Evolutionary conservation across 768 basidiomycete species (phyloP), one percentile per base, ranked within the genome.

Genomic region (Pseudohyphozyma bogoriensis): DNA sequence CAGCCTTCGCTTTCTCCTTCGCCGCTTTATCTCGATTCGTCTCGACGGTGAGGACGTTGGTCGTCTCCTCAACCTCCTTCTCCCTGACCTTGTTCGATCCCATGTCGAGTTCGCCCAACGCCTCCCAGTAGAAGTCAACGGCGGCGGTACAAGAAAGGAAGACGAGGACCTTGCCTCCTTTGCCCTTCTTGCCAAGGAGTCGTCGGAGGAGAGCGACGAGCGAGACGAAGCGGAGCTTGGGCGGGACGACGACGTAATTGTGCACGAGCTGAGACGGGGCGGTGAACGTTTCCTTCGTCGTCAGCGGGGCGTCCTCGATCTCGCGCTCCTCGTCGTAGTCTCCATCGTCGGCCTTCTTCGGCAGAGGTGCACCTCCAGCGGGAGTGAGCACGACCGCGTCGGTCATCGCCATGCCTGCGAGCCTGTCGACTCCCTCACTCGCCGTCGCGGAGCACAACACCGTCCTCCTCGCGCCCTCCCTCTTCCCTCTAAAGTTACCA

Each of bases 121-220:
- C 76, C 52, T 79, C 81, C 89, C 89, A 97, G 71, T 93, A 90
- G 70, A 89, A 96, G 73, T 99, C 93, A 22, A 99, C 95, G 4
- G 95, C 92, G 74, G 96, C 93, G 8, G 91, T 97, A 69, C 90
- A 96, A 67, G 87, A 93, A 62, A 99, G 76, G 75, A 99, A 99
- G 8, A 99, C 89, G 50, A 99, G 89, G 57, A 95, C 82, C 73
- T 87, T 89, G 44, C 79, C 78, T 15, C 81, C 80, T 29, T 32
- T 39, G 11, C 39, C 66, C 62, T 72, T 33, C 69, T 70, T 51
- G 42, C 40, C 39, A 28, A 71, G 58, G 10, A 68, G 77, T 9
- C 82, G 81, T 28, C 95, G 84, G 28, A 97, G 76, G 15, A 96
- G 78, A 6, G 93, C 85, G 35, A 96, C 78, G 26, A 99, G 81